Conservation (phyloP, 192 early-diverging fungal genomes). For the Rhizoclosmatium sp. region DNA sequence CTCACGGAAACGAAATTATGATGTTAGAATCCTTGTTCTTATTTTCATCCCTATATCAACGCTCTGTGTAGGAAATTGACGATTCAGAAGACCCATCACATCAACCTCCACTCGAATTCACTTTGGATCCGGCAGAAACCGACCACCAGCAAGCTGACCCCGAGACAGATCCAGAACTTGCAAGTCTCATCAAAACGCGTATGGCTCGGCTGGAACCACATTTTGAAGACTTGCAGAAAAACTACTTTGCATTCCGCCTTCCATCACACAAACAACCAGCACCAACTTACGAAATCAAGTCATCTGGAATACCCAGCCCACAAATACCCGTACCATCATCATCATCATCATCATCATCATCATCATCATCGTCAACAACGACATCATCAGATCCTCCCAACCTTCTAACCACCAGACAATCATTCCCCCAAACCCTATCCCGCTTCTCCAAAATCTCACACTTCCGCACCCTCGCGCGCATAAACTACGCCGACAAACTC, state of each 20-base stretch:
- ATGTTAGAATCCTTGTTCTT: neutral
- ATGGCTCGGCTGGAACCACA: constrained; percentile 56
- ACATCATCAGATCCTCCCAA: neutral
- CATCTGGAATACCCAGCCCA: neutral
- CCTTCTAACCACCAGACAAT: neutral
- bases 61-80: constrained; percentile 28
- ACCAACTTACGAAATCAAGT: neutral
- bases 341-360: constrained; percentile 13
- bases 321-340: neutral
- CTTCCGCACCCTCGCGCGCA: constrained; percentile 77
- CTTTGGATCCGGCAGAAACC: constrained; percentile 4
- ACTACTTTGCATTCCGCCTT: constrained; percentile 72
- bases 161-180: neutral
- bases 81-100: constrained; percentile 18
- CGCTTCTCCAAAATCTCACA: constrained; percentile 73
- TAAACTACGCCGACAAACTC: constrained; percentile 78
- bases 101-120: constrained; percentile 21
- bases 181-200: neutral
- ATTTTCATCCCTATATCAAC: neutral
- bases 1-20: constrained; percentile 14
- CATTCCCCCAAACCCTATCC: constrained; percentile 71
- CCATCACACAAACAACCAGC: neutral
- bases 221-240: constrained; percentile 74
- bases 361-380: neutral
- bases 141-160: neutral